Conservation (phyloP, 2,329 filamentous ascomycete genomes). For the Didymosphaeria variabile region DNA sequence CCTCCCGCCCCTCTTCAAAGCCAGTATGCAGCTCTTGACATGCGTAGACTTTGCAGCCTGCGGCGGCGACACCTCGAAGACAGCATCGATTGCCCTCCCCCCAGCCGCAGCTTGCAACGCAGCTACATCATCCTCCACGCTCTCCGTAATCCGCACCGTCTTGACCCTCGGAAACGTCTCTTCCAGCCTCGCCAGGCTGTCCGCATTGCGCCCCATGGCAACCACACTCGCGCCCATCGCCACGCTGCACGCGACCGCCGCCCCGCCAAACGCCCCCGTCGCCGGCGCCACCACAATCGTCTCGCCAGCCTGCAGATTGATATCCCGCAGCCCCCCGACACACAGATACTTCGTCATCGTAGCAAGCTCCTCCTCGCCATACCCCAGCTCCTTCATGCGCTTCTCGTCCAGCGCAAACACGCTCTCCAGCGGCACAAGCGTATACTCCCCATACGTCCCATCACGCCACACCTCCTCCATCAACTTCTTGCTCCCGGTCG, state of each 20-base stretch:
- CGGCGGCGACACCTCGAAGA: conserved; percentile 58
- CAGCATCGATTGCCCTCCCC: conserved; percentile 51
- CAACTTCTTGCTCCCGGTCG: conserved; percentile 31
- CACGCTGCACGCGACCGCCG: conserved; percentile 57
- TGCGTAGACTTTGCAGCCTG: conserved; percentile 49
- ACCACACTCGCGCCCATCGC: conserved; percentile 62
- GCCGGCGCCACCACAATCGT: conserved; percentile 60
- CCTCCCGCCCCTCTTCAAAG: conserved; percentile 4
- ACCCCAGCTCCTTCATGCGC: conserved; percentile 44
- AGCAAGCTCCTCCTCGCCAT: conserved; percentile 28
- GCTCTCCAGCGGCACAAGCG: conserved; percentile 47
- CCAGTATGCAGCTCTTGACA: conserved; percentile 48
- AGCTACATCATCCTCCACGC: conserved; percentile 47
- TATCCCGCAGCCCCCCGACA: conserved; percentile 55
- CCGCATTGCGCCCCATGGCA: conserved; percentile 57
- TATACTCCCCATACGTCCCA: conserved; percentile 46
- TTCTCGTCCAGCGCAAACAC: conserved; percentile 42
- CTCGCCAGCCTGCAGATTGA: conserved; percentile 56
- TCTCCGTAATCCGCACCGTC: conserved; percentile 52
- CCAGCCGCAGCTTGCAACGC: conserved; percentile 39
- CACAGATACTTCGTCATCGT: conserved; percentile 32
- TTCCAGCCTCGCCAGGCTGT: conserved; percentile 42
- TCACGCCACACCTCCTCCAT: conserved; percentile 49
- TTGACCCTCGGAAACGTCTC: conserved; percentile 35
- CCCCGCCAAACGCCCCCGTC: conserved; percentile 59